Evolutionary conservation across 2,329 filamentous ascomycete species (phyloP).

Genomic region (Cladosporium sphaerospermum): DNA sequence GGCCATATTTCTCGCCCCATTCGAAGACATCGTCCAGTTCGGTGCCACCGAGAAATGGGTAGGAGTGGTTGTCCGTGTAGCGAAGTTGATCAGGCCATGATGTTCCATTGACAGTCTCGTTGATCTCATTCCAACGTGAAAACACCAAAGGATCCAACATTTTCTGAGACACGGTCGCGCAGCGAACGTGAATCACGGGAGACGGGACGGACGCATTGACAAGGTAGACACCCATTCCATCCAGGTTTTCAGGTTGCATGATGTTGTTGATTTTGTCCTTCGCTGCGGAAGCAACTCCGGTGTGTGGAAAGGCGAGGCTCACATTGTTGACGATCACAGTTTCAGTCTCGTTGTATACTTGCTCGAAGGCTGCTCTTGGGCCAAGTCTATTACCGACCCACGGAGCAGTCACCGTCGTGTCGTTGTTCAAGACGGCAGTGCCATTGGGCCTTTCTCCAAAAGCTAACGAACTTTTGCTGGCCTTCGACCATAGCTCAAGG

Average conservation of each 20-base stretch:
- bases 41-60: conserved; percentile 16
- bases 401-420: conserved; percentile 61
- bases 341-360: not conserved
- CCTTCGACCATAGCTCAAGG: conserved; percentile 29
- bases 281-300: conserved; percentile 61
- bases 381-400: conserved; percentile 52
- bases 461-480: conserved; percentile 33
- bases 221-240: conserved; percentile 62
- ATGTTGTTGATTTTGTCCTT: conserved; percentile 57
- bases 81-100: conserved; percentile 12
- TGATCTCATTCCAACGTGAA: conserved; percentile 49
- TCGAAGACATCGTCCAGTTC: conserved; percentile 63
- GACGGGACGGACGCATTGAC: conserved; percentile 64
- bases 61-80: conserved; percentile 5
- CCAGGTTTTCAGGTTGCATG: conserved; percentile 56
- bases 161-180: conserved; percentile 55
- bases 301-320: conserved; percentile 70
- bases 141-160: conserved; percentile 63
- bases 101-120: conserved; percentile 12
- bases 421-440: conserved; percentile 61
- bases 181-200: conserved; percentile 66
- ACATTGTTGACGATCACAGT: conserved; percentile 65
- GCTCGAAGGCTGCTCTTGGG: conserved; percentile 31
- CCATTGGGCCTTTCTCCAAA: conserved; percentile 49
- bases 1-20: conserved; percentile 51